Percentiles rank a stretch among this genome's conserved stretches.
Evolutionary conservation across 257 asterid genomes (phyloP).

Genomic region (Striga asiatica): DNA sequence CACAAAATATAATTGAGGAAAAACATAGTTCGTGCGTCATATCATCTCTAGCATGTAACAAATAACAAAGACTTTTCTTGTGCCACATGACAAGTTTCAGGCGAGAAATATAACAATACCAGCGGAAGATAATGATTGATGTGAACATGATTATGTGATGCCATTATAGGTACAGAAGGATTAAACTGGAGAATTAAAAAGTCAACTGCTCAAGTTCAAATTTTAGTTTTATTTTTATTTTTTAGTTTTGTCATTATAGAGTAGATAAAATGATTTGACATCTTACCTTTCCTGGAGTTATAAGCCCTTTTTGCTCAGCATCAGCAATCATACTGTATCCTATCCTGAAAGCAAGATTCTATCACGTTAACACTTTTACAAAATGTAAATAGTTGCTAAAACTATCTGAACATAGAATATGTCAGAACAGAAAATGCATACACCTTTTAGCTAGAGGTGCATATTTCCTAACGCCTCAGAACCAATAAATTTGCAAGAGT

Average conservation of each 20-base stretch:
- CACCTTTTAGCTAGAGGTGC: neutral
- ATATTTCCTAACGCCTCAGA: neutral
- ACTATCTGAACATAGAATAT: neutral
- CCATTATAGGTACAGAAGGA: neutral
- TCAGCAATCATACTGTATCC: constrained; percentile 84
- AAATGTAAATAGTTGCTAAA: neutral
- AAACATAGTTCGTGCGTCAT: neutral
- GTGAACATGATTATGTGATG: neutral
- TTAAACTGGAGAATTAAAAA: neutral
- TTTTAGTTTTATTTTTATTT: neutral
- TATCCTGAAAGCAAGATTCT: constrained; percentile 56
- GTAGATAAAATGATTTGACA: neutral
- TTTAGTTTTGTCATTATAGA: constrained; percentile 8
- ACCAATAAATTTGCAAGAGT: neutral
- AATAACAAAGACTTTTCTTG: too few relatives aligned
- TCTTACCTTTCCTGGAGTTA: constrained; percentile 88
- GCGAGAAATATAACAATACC: neutral
- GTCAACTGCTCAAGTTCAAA: neutral
- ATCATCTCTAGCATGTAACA: too few relatives aligned
- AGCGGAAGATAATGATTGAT: neutral
- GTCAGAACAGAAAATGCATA: neutral
- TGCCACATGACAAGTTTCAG: neutral
- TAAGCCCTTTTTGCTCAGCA: constrained; percentile 85
- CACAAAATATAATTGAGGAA: neutral
- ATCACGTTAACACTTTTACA: too few relatives aligned